Evolutionary conservation across 2,329 filamentous ascomycete species (phyloP).

Genomic region (Huntiella decipiens): DNA sequence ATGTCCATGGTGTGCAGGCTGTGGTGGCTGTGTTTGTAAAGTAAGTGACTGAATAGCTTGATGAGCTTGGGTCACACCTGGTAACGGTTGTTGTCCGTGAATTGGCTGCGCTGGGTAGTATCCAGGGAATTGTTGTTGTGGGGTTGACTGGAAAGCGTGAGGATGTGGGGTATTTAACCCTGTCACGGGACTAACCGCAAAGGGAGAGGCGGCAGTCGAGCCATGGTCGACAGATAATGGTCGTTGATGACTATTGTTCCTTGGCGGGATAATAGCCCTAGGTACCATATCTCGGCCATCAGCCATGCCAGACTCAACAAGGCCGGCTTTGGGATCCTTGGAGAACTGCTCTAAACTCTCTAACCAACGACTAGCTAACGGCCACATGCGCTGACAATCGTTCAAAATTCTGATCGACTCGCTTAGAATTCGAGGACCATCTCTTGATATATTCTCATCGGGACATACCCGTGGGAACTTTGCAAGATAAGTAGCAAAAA

Average conservation of each 20-base stretch:
- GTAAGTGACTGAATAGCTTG: background rate
- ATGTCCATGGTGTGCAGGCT: background rate
- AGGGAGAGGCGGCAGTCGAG: background rate
- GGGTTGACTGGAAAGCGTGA: background rate
- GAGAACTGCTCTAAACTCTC: slow-evolving; percentile 1
- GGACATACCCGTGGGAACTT: slow-evolving; percentile 31
- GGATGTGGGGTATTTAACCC: background rate
- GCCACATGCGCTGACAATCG: slow-evolving; percentile 32
- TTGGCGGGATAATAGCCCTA: background rate
- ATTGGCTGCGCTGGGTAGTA: background rate
- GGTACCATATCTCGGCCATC: slow-evolving; percentile 19
- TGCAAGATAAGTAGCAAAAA: slow-evolving; percentile 32
- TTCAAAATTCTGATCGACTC: slow-evolving; percentile 26
- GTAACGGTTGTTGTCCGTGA: background rate
- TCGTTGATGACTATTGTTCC: too few relatives aligned
- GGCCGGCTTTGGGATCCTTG: slow-evolving; percentile 1
- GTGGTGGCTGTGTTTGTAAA: background rate
- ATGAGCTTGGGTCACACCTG: background rate
- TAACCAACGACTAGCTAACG: slow-evolving; percentile 32
- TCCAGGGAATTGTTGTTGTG: background rate
- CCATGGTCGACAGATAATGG: too few relatives aligned
- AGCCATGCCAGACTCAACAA: slow-evolving; percentile 29
- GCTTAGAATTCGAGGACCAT: slow-evolving; percentile 28
- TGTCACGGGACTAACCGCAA: background rate
- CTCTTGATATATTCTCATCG: slow-evolving; percentile 21